These are phyloP conservation scores for Agaricus subrufescens DNA, from an alignment of 768 basidiomycete genomes.

Conservation along the genomic window DNA sequence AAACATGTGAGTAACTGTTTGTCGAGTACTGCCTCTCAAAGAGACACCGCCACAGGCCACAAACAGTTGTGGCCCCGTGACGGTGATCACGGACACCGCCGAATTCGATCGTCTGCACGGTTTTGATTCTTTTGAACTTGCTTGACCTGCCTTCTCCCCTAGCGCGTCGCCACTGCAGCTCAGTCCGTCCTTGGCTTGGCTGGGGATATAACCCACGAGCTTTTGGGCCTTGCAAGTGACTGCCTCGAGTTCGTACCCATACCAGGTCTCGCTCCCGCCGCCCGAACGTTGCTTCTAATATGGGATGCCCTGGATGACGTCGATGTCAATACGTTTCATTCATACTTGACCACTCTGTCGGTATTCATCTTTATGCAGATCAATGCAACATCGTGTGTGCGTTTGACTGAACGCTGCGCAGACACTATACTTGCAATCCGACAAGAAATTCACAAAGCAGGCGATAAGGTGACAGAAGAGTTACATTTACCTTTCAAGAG, in stretches of 20 bases:
- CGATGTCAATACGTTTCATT: conserved; percentile 37
- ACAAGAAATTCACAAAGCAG: conserved; percentile 46
- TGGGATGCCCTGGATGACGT: conserved; percentile 52
- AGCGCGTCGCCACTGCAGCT: conserved; percentile 29
- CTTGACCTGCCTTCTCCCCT: background rate
- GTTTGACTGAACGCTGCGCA: conserved; percentile 58
- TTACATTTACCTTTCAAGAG: conserved; percentile 41
- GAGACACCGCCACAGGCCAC: no score
- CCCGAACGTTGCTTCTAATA: conserved; percentile 41
- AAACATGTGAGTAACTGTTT: conserved; percentile 8
- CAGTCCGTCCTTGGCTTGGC: conserved; percentile 30
- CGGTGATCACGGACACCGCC: background rate
- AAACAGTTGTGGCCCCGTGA: background rate
- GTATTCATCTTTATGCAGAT: conserved; percentile 28
- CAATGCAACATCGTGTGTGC: conserved; percentile 53
- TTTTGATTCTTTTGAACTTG: background rate
- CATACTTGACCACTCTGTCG: background rate
- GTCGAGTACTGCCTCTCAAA: no score
- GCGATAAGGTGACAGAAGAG: conserved; percentile 34
- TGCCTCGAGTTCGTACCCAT: conserved; percentile 44
- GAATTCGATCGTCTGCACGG: background rate
- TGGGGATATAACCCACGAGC: conserved; percentile 30
- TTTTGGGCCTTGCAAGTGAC: conserved; percentile 27
- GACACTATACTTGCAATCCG: conserved; percentile 50
- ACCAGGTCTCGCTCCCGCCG: conserved; percentile 46